Evolutionary conservation across 805 yeast species (phyloP).

Genomic region (Monosporozyma servazzii): DNA sequence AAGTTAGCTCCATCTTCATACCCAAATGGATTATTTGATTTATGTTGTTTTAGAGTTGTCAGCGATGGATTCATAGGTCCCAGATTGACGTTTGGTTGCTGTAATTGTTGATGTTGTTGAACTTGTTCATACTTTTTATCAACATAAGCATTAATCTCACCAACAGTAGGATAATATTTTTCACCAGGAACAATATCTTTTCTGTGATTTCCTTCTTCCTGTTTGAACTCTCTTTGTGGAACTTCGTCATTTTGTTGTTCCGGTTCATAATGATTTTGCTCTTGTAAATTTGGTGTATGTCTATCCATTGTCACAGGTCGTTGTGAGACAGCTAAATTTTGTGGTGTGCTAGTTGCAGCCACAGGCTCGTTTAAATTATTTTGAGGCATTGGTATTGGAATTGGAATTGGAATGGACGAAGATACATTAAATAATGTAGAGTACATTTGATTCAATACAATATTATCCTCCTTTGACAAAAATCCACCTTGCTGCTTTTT

Average conservation of each 20-base stretch:
- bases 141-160: slow-evolving; percentile 10
- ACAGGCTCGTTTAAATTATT: background rate
- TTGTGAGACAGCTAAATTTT: background rate
- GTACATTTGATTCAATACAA: slow-evolving; percentile 20
- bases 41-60: slow-evolving; percentile 19
- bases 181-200: background rate
- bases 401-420: slow-evolving; percentile 18
- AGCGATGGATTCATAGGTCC: background rate
- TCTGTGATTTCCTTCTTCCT: background rate
- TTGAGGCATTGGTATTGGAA: background rate
- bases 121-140: background rate
- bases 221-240: background rate
- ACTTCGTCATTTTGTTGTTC: background rate
- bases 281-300: slow-evolving; percentile 1
- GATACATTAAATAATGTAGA: slow-evolving; percentile 25
- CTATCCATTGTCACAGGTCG: background rate
- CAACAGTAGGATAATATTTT: slow-evolving; percentile 17
- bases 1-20: background rate
- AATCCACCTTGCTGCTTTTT: slow-evolving; percentile 10
- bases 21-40: slow-evolving; percentile 28
- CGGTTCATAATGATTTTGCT: background rate
- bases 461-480: slow-evolving; percentile 10
- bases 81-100: background rate
- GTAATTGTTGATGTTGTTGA: background rate
- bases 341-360: background rate